A percentile compares a stretch with the other conserved stretches of the same genome.
Evolutionary conservation across 371 early-diverging fungal species (phyloP).

Genomic region (Aphelidium insulamus): DNA sequence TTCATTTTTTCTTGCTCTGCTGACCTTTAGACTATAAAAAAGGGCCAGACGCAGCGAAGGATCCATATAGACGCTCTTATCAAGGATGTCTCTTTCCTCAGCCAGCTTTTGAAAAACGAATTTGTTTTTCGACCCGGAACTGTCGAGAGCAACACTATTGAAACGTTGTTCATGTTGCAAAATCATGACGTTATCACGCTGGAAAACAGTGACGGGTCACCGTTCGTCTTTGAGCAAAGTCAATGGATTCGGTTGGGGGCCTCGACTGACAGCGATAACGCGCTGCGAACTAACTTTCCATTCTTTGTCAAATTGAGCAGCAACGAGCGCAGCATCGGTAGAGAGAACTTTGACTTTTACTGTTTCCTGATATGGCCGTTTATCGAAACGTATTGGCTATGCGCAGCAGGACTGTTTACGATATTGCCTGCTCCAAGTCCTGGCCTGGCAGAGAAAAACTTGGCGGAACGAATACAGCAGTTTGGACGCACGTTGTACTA

Average conservation of each 20-base stretch:
- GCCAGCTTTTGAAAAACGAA: constrained; percentile 52
- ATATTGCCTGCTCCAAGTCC: constrained; percentile 6
- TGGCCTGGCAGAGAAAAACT: constrained; percentile 45
- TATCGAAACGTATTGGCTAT: constrained; percentile 71
- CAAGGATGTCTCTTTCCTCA: constrained; percentile 48
- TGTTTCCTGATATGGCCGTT: constrained; percentile 76
- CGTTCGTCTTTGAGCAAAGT: too few relatives aligned
- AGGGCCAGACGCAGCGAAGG: constrained; percentile 32
- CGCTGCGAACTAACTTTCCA: constrained; percentile 1
- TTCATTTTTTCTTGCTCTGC: constrained; percentile 8
- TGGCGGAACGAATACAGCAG: constrained; percentile 41
- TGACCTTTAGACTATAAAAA: neutral
- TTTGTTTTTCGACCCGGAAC: constrained; percentile 66
- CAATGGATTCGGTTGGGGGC: constrained; percentile 23
- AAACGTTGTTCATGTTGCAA: too few relatives aligned
- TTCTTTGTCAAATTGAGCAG: constrained; percentile 14
- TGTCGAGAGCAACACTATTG: constrained; percentile 38
- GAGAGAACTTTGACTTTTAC: constrained; percentile 70
- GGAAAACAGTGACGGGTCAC: too few relatives aligned
- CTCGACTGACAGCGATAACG: constrained; percentile 8
- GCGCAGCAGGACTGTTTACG: constrained; percentile 11
- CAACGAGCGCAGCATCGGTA: constrained; percentile 45
- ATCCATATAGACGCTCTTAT: constrained; percentile 22
- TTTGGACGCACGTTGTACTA: constrained; percentile 62
- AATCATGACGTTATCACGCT: too few relatives aligned